Base-by-base conservation (phyloP, 305 asterid genomes). In the Euphrasia arctica region DNA sequence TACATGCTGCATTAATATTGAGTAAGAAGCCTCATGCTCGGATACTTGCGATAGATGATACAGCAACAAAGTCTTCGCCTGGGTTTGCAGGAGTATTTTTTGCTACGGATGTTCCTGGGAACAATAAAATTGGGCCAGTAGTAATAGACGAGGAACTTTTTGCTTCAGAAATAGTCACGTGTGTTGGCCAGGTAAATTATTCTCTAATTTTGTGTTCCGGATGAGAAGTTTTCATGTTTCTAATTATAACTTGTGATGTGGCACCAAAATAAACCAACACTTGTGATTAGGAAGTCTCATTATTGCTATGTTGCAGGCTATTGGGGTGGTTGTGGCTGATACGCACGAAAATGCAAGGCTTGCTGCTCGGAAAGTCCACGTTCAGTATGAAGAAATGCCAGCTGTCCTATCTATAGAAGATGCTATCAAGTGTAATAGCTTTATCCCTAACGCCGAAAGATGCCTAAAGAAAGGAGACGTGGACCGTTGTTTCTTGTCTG, bases 21-120 rank as follows among this genome's bases (percentile, higher is more conserved):
- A 92, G 98, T 71, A 87, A 76, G 77, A 93, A 87, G 76, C 91
- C 98, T 73, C 95, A 90, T 78, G 98, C 97, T 60, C 91, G 94
- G 60, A 75, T 93, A 75, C 78, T 87, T 69, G 71, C 80, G 0
- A 81, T 93, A 59, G 94, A 87, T 29, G 94, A 93, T 72, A 64
- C 43, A 43, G 83, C 77, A 72, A 97, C 98, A 58, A 87, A 80
- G 79, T 74, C 86, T 65, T 80, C 85, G 52, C 85, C 80, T 48
- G 98, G 98, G 63, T 82, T 85, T 74, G 90, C 86, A 6, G 98
- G 98, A 58, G 71, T 85, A 11, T 93, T 84, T 75, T 84, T 70
- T 1, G 87, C 91, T 62, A 85, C 80, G 76, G 83, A 93, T 70
- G 83, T 92, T 48, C 97, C 97, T 25, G 94, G 94, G 62, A 60